Base-by-base conservation (phyloP, 371 early-diverging fungal species). In the Catenaria anguillulae region DNA sequence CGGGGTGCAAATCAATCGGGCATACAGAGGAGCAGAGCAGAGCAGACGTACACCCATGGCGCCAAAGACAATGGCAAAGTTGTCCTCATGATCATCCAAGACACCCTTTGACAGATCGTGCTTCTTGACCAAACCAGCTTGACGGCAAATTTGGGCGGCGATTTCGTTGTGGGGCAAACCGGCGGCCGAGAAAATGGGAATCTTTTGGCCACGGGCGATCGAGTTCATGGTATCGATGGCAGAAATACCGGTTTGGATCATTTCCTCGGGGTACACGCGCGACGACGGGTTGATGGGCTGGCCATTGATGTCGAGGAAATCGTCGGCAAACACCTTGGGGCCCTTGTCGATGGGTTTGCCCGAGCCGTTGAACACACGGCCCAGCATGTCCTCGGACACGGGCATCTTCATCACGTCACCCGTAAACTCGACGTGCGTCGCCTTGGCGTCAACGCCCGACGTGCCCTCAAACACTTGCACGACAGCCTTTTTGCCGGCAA, bases 221-320 rank as follows among this genome's bases (percentile, higher is more conserved):
- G 97, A 97, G 81, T 97, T 99, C 99, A 99, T 99, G 64, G 96
- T 95, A 76, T 99, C 99, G 67, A 99, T 99, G 60, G 99, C 92
- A 35, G 98, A 98, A 63, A 99, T 93, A 71, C 99, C 99, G 24
- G 99, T 99, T 77, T 99, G 98, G 66, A 99, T 98, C 99, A 99
- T 99, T 81, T 99, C 99, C 78, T 97, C 98, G 56, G 99, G 99
- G 73, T 99, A 99, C 66, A 97, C 93, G 76, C 99, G 89, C 59
- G 93, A 90, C 76, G 84, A 93, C 42, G 99, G 99, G 78, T 99
- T 99, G 77, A 99, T 97, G 40, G 99, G 99, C 65, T 95, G 93
- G 50, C 90, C 84, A 67, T 97, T 86, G 69, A 99, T 98, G 72
- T 98, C 99, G 68, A 99, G 75, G 68, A 92, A 96, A 65, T 99